These are phyloP conservation scores for Teunomyces atbi DNA, from an alignment of 805 yeast species.

Conservation along the genomic window DNA sequence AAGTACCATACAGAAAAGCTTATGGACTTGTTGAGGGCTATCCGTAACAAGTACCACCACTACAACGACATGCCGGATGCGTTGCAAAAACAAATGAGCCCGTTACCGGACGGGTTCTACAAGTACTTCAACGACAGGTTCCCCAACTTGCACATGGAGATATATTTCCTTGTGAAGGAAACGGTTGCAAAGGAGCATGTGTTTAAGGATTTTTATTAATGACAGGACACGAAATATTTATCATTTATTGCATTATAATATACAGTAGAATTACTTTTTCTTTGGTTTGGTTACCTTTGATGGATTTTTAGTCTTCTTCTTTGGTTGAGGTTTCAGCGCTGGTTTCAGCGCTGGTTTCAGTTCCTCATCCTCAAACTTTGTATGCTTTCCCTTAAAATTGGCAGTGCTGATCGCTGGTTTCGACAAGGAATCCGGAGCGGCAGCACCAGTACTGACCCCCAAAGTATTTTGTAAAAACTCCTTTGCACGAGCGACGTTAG, in stretches of 20 bases:
- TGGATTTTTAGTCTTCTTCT: slow-evolving; percentile 1
- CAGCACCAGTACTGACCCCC: slow-evolving; percentile 30
- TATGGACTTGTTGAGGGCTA: slow-evolving; percentile 83
- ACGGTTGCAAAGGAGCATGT: slow-evolving; percentile 64
- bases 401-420: slow-evolving; percentile 53
- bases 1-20: slow-evolving; percentile 77
- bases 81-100: slow-evolving; percentile 65
- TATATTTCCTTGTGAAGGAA: slow-evolving; percentile 59
- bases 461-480: slow-evolving; percentile 47
- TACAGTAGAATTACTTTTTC: slow-evolving; percentile 5
- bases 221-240: slow-evolving; percentile 1
- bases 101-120: slow-evolving; percentile 83
- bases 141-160: slow-evolving; percentile 75
- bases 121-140: slow-evolving; percentile 70
- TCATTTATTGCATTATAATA: neutral
- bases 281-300: slow-evolving; percentile 5
- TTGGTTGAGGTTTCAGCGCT: neutral
- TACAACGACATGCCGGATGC: slow-evolving; percentile 80
- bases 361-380: slow-evolving; percentile 38
- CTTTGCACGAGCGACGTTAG: slow-evolving; percentile 39
- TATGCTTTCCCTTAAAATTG: slow-evolving; percentile 55
- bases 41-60: slow-evolving; percentile 93
- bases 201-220: slow-evolving; percentile 40
- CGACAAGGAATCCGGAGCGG: slow-evolving; percentile 22
- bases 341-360: no score